Percentiles rank a stretch among this genome's conserved stretches.
Conservation (phyloP, 2,329 filamentous ascomycete genomes). For the Berkeleyomyces rouxiae region DNA sequence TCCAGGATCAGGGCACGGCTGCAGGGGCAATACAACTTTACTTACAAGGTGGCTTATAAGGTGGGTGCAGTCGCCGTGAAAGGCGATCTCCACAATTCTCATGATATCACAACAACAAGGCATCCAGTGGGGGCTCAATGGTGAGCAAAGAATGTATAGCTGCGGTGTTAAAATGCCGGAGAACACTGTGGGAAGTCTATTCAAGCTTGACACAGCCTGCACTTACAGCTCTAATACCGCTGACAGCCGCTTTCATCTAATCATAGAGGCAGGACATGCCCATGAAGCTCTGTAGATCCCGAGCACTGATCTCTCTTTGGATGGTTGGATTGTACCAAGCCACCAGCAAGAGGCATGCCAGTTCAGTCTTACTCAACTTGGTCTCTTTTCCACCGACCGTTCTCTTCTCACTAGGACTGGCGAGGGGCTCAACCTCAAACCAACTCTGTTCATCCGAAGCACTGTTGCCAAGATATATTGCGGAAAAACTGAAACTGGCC, state of each 20-base stretch:
- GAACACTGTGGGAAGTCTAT: too few relatives aligned
- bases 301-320: not conserved
- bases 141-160: too few relatives aligned
- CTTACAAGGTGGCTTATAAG: not conserved
- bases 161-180: too few relatives aligned
- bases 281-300: not conserved
- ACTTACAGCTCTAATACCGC: too few relatives aligned
- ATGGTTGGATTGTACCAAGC: not conserved
- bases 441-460: not conserved
- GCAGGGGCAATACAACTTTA: not conserved
- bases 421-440: not conserved
- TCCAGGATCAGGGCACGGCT: not conserved
- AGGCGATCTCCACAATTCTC: not conserved
- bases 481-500: not conserved
- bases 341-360: not conserved
- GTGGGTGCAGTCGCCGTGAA: not conserved
- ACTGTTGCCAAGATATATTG: not conserved
- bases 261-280: not conserved
- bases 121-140: not conserved
- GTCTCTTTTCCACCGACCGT: not conserved
- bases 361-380: not conserved
- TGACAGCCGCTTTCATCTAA: not conserved
- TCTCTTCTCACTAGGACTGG: not conserved
- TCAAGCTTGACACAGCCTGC: too few relatives aligned
- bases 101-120: not conserved